Conservation (phyloP, 352 stramenopile species). For the Phytophthora kernoviae region DNA sequence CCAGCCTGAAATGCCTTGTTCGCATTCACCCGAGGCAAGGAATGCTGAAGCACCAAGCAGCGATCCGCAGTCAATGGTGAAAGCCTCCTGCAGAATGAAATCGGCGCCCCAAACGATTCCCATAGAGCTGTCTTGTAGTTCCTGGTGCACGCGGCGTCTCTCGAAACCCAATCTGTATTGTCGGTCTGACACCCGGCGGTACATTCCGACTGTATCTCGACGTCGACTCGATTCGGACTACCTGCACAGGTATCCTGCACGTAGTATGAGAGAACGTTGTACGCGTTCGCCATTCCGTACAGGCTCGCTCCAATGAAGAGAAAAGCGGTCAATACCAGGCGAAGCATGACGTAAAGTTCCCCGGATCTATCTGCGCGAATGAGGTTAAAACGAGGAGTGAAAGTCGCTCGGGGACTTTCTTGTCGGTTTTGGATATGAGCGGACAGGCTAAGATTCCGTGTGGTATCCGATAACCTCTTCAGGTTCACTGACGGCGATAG, state of each 20-base stretch:
- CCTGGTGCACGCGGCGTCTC: neutral
- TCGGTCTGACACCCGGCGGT: neutral
- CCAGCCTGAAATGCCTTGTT: constrained; percentile 2
- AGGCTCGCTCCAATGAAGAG: too few species aligned
- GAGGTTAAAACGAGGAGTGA: too few species aligned
- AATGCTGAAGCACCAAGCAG: neutral
- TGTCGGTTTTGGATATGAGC: too few species aligned
- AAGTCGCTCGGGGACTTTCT: too few species aligned
- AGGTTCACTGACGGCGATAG: too few species aligned
- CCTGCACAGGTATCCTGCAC: neutral
- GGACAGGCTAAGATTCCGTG: too few species aligned
- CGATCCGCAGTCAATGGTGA: neutral
- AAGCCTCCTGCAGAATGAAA: constrained; percentile 3
- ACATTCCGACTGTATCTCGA: neutral
- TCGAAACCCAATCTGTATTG: neutral
- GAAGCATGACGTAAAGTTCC: too few species aligned
- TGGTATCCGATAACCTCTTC: too few species aligned
- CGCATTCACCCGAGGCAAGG: constrained; percentile 4
- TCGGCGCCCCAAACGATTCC: neutral
- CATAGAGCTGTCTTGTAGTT: constrained; percentile 8
- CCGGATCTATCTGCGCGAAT: too few species aligned
- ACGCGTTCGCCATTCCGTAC: neutral
- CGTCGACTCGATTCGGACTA: neutral
- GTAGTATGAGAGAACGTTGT: neutral
- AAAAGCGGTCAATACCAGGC: too few species aligned